Conservation (phyloP, 106 monocot genomes). For the Dendrobium nobile region DNA sequence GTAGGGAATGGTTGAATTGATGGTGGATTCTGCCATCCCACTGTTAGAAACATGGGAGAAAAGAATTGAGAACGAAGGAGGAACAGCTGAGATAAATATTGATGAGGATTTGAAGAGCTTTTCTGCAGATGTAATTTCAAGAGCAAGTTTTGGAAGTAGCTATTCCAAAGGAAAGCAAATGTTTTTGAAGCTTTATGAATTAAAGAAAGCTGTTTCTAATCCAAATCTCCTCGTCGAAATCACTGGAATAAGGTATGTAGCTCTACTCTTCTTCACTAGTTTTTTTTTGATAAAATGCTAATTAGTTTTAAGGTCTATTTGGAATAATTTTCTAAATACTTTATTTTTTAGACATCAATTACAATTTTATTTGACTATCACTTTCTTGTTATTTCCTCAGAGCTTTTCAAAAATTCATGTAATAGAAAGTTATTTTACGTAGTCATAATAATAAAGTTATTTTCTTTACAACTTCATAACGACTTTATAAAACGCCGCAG, state of each 20-base stretch:
- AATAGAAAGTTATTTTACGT: too few species aligned
- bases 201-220: constrained; percentile 6
- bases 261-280: too few species aligned
- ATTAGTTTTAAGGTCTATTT: too few species aligned
- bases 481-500: too few species aligned
- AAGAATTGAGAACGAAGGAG: constrained; percentile 24
- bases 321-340: too few species aligned
- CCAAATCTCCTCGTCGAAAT: constrained; percentile 24
- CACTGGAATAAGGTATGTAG: constrained; percentile 11
- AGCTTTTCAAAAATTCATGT: too few species aligned
- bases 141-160: constrained; percentile 67
- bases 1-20: constrained; percentile 54
- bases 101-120: constrained; percentile 52
- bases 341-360: too few species aligned
- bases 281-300: too few species aligned
- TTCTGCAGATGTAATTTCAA: constrained; percentile 72
- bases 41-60: constrained; percentile 49
- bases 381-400: too few species aligned
- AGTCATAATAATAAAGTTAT: too few species aligned
- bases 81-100: constrained; percentile 26
- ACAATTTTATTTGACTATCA: too few species aligned
- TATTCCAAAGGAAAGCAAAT: constrained; percentile 65
- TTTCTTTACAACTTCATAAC: too few species aligned
- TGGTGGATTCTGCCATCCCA: constrained; percentile 33
- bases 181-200: constrained; percentile 32